phyloP scores from a whole-genome alignment of 306 rosid species.

The Adenanthera pavonina region DNA sequence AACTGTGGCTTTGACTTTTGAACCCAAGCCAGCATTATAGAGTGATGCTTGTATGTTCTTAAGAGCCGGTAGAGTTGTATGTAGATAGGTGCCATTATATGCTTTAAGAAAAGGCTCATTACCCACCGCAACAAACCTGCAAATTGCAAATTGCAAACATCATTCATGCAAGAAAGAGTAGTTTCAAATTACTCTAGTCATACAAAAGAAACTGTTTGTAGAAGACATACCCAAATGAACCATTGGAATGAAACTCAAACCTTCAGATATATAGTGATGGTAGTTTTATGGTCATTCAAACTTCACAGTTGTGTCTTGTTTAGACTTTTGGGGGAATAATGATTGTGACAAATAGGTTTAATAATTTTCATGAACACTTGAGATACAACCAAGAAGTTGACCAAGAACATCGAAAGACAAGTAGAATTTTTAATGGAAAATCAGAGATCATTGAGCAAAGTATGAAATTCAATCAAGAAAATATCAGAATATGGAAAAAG shows the following conservation, averaged over 20 bases:
- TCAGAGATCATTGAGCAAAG: neutral
- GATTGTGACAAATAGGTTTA: neutral
- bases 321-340: too few species aligned
- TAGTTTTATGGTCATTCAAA: too few species aligned
- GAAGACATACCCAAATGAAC: neutral
- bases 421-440: neutral
- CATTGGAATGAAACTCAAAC: neutral
- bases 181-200: neutral
- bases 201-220: neutral
- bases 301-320: too few species aligned
- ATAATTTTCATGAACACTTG: neutral
- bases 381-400: constrained; percentile 30
- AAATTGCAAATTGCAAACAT: constrained; percentile 40
- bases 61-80: constrained; percentile 74
- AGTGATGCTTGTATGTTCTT: constrained; percentile 80
- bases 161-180: neutral
- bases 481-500: neutral
- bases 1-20: constrained; percentile 77
- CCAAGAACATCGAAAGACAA: constrained; percentile 31
- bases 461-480: constrained; percentile 4
- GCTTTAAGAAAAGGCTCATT: constrained; percentile 91
- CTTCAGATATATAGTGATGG: too few species aligned
- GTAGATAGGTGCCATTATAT: constrained; percentile 73
- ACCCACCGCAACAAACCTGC: constrained; percentile 93
- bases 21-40: constrained; percentile 63